Conservation (phyloP, 805 yeast species). For the Metschnikowia hibisci region DNA sequence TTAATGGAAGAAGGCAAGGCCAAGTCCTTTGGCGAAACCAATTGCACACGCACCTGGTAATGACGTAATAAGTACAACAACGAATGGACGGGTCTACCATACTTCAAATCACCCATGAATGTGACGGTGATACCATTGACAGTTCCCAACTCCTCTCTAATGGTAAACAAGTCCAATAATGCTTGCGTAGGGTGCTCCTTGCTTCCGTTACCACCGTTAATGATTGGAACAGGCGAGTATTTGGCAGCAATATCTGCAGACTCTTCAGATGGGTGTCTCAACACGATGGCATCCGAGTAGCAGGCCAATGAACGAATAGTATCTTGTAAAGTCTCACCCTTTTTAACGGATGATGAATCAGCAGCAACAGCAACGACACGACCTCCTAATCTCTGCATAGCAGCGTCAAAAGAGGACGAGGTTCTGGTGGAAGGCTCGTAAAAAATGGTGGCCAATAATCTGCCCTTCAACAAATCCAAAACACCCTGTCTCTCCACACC, state of each 20-base stretch:
- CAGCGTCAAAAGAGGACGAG: constrained; percentile 94
- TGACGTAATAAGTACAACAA: constrained; percentile 84
- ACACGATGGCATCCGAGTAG: constrained; percentile 93
- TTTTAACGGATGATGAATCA: constrained; percentile 87
- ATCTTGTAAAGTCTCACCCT: constrained; percentile 97
- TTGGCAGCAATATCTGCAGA: constrained; percentile 93
- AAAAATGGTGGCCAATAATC: constrained; percentile 90
- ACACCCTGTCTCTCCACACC: constrained; percentile 97
- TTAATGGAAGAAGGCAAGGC: constrained; percentile 73
- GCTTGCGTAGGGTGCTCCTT: constrained; percentile 99
- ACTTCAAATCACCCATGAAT: constrained; percentile 97
- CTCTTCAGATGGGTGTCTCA: constrained; percentile 93
- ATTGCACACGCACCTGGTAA: constrained; percentile 88
- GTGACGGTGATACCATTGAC: constrained; percentile 97
- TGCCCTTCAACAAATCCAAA: constrained; percentile 83
- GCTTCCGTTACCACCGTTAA: constrained; percentile 97
- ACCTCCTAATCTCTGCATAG: constrained; percentile 99
- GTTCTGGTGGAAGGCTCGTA: constrained; percentile 99
- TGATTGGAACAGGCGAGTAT: constrained; percentile 93
- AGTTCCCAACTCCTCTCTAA: constrained; percentile 97
- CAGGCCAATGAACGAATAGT: constrained; percentile 93
- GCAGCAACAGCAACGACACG: constrained; percentile 86
- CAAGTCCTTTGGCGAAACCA: constrained; percentile 87
- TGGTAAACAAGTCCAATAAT: constrained; percentile 92
- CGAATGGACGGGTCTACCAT: constrained; percentile 98